These are phyloP conservation scores for Tuber microsphaerosporum DNA, from an alignment of 495 filamentous ascomycete genomes.

Conservation along the genomic window DNA sequence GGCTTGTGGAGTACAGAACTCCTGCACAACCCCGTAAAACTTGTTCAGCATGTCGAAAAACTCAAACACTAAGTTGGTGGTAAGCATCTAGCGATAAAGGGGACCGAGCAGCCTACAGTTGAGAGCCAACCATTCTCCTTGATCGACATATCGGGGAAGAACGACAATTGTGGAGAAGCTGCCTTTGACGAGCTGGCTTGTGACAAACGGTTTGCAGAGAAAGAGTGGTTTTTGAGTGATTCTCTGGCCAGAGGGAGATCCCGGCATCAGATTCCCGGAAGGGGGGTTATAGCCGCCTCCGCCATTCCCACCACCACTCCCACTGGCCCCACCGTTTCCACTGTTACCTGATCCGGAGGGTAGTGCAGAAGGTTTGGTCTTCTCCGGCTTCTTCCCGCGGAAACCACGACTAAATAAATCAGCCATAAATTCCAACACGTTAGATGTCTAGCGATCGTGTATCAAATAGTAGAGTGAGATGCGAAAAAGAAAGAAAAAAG, in stretches of 20 bases:
- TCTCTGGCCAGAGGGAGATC: slow-evolving; percentile 30
- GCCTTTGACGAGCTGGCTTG: slow-evolving; percentile 54
- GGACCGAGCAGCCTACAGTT: slow-evolving; percentile 29
- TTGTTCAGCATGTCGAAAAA: slow-evolving; percentile 42
- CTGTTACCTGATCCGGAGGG: slow-evolving; percentile 21
- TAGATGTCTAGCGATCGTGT: not conserved
- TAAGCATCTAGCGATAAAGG: not conserved
- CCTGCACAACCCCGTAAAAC: slow-evolving; percentile 40
- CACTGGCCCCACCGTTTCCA: slow-evolving; percentile 6
- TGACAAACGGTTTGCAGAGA: slow-evolving; percentile 42
- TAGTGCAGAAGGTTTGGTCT: slow-evolving; percentile 30
- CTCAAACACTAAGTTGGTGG: slow-evolving; percentile 32
- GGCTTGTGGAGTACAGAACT: slow-evolving; percentile 58
- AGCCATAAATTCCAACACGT: slow-evolving; percentile 14
- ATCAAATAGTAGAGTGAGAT: not conserved
- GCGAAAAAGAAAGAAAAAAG: not conserved
- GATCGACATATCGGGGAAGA: slow-evolving; percentile 63
- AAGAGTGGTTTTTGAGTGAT: slow-evolving; percentile 41
- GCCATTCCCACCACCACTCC: slow-evolving; percentile 14
- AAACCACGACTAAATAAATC: slow-evolving; percentile 30
- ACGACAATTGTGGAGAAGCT: slow-evolving; percentile 73
- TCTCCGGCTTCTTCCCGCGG: slow-evolving; percentile 24
- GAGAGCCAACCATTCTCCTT: slow-evolving; percentile 67
- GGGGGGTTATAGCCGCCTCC: slow-evolving; percentile 10
- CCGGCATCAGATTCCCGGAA: slow-evolving; percentile 21